Conservation (phyloP, 164 flowering plant genomes). For the Buxus sempervirens region DNA sequence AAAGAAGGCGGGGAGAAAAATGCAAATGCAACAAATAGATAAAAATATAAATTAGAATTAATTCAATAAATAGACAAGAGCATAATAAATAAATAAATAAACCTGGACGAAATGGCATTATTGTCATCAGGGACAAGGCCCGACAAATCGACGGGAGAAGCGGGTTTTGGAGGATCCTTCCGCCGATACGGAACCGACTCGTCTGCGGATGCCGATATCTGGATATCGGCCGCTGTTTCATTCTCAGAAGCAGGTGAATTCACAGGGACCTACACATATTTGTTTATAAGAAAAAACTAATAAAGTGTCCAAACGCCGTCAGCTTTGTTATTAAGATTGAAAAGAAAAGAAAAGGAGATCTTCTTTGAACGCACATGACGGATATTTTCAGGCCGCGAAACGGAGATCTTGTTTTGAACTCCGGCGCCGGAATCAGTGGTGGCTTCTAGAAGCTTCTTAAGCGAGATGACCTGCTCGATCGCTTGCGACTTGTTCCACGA, state of each 20-base stretch:
- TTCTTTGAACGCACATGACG: slow-evolving; percentile 15
- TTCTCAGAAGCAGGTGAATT: slow-evolving; percentile 21
- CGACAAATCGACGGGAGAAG: slow-evolving; percentile 19
- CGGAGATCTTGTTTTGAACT: slow-evolving; percentile 16
- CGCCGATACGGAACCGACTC: slow-evolving; percentile 25
- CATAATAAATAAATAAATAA: background rate
- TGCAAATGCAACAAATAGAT: background rate
- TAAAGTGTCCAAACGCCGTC: too few relatives aligned
- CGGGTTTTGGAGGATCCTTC: slow-evolving; percentile 28
- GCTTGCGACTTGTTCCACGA: slow-evolving; percentile 97
- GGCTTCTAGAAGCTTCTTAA: slow-evolving; percentile 63
- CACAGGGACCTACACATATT: slow-evolving; percentile 13
- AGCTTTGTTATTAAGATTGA: too few relatives aligned
- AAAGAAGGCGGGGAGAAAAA: too few relatives aligned
- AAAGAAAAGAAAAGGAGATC: background rate
- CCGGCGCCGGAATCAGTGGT: slow-evolving; percentile 34
- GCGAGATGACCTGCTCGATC: slow-evolving; percentile 83
- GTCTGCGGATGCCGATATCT: slow-evolving; percentile 27
- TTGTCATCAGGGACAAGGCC: slow-evolving; percentile 19
- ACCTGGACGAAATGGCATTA: slow-evolving; percentile 41
- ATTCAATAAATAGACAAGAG: background rate
- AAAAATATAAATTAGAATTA: background rate
- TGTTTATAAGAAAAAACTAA: background rate
- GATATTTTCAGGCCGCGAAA: slow-evolving; percentile 16
- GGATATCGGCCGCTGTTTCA: slow-evolving; percentile 24